Evolutionary conservation across 1,284 basidiomycete species (phyloP), one percentile per base, ranked within the genome.

Genomic region (Phellopilus nigrolimitatus): DNA sequence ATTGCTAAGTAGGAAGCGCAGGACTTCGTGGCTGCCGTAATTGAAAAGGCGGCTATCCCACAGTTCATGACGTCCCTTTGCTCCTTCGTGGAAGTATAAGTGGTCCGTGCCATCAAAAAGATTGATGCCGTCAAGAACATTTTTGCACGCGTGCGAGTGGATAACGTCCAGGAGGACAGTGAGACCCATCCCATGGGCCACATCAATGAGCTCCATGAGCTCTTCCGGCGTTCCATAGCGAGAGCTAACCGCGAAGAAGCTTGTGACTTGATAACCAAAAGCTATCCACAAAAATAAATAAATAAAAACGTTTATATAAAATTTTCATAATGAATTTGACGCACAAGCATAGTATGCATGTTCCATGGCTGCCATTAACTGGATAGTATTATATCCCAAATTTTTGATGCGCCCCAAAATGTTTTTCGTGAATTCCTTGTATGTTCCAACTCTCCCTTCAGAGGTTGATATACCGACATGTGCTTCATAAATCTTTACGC

Each of bases 21-120:
- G 70, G 17, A 98, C 95, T 68, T 99, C 95, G 64, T 97, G 90
- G 55, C 80, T 79, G 17, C 89, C 90, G 62, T 99, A 99, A 72
- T 99, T 99, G 78, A 99, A 99, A 5, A 98, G 74, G 7, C 94
- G 82, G 58, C 88, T 88, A 68, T 99, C 95, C 97, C 95, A 99
- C 27, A 98, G 84, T 24, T 97, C 92, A 64, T 99, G 95, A 7
- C 84, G 78, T 3, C 97, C 95, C 66, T 86, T 93, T 2, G 67
- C 74, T 46, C 95, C 95, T 58, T 88, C 91, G 62, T 99, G 95
- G 79, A 99, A 99, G 74, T 98, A 98, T 37, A 84, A 82, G 67
- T 98, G 93, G 67, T 98, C 95, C 8, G 90, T 88, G 7, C 95
- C 97, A 64, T 99, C 95, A 63, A 97, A 98, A 64, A 85, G 78